A percentile compares a stretch with the other conserved stretches of the same genome.
Conservation (phyloP, 495 filamentous ascomycete genomes). For the Chaetomium cochliodes region DNA sequence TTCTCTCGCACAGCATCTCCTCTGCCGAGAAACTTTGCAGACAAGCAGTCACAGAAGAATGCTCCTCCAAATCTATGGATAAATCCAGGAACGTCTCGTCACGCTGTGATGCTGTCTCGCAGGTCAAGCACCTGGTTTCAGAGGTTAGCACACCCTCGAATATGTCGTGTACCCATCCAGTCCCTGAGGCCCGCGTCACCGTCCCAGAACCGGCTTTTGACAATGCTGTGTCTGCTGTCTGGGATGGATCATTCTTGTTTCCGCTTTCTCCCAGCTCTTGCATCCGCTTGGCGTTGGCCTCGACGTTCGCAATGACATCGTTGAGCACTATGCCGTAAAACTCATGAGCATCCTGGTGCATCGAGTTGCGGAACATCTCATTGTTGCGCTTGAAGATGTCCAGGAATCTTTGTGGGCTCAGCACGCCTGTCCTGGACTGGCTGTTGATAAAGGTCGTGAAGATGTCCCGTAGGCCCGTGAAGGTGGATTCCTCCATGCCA, state of each 20-base stretch:
- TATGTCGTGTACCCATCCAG: conserved; percentile 94
- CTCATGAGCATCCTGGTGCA: conserved; percentile 98
- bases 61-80: conserved; percentile 92
- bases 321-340: conserved; percentile 96
- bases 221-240: conserved; percentile 45
- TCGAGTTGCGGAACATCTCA: conserved; percentile 93
- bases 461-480: conserved; percentile 92
- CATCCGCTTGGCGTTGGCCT: conserved; percentile 67
- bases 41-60: conserved; percentile 95
- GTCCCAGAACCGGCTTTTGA: conserved; percentile 41
- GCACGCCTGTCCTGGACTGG: conserved; percentile 77
- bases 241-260: conserved; percentile 35
- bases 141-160: conserved; percentile 95
- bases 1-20: conserved; percentile 97
- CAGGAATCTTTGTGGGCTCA: conserved; percentile 90
- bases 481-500: conserved; percentile 91
- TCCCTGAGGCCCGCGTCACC: conserved; percentile 48
- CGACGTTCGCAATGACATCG: conserved; percentile 90
- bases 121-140: conserved; percentile 94
- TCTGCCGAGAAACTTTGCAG: conserved; percentile 93
- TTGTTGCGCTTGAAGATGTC: conserved; percentile 92
- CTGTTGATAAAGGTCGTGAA: conserved; percentile 89
- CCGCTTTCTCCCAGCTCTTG: conserved; percentile 48
- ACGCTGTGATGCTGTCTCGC: conserved; percentile 90
- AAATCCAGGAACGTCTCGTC: conserved; percentile 95